Conservation (phyloP, 2,329 filamentous ascomycete species). For the Fusarium sp. region DNA sequence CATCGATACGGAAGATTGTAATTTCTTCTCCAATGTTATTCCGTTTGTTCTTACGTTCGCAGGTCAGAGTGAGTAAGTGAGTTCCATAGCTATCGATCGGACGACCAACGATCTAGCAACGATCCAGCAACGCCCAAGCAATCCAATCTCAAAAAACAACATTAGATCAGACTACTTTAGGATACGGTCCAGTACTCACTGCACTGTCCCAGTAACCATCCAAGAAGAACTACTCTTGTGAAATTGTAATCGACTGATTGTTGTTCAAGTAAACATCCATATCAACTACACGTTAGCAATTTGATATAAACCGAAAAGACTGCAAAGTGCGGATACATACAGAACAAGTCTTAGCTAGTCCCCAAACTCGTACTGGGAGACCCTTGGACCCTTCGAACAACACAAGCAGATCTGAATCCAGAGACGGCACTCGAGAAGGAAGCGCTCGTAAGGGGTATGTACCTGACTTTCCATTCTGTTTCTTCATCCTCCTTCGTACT, state of each 20-base stretch:
- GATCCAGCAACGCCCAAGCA: constrained; percentile 41
- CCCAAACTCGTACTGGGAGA: constrained; percentile 24
- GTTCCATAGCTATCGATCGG: constrained; percentile 33
- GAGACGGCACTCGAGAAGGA: not conserved
- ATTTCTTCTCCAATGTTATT: constrained; percentile 1
- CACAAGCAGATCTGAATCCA: constrained; percentile 12
- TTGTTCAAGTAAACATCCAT: constrained; percentile 4
- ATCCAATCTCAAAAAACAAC: constrained; percentile 35
- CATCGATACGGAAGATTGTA: constrained; percentile 15
- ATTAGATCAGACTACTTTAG: not conserved
- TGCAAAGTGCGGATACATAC: constrained; percentile 8
- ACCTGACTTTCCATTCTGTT: constrained; percentile 18
- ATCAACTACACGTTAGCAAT: not conserved
- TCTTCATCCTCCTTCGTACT: not conserved
- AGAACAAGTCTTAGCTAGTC: constrained; percentile 22
- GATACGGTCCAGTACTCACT: not conserved
- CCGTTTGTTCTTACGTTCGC: constrained; percentile 11
- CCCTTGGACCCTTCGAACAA: constrained; percentile 41
- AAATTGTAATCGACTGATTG: not conserved
- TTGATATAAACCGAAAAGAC: constrained; percentile 22
- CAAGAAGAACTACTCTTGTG: not conserved
- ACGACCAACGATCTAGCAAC: constrained; percentile 42
- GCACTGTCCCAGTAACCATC: constrained; percentile 8
- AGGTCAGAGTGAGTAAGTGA: constrained; percentile 18
- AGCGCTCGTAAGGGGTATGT: constrained; percentile 22